These are phyloP conservation scores for Nothopassalora personata DNA, from an alignment of 2,329 filamentous ascomycete species.

Conservation along the genomic window DNA sequence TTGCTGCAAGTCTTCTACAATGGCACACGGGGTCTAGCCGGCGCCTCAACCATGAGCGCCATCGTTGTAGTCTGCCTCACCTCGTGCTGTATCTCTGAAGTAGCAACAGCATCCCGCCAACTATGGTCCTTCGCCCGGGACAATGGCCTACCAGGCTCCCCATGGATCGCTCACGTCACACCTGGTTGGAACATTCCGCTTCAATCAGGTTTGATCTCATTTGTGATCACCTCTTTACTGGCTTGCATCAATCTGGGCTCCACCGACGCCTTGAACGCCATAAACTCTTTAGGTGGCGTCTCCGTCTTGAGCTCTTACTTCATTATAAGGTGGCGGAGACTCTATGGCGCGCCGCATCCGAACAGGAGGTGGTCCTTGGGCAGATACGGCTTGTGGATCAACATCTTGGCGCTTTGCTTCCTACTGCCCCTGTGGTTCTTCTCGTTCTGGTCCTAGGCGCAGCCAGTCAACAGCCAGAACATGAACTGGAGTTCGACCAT, in stretches of 20 bases:
- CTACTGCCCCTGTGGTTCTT: slow-evolving; percentile 13
- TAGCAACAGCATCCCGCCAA: slow-evolving; percentile 37
- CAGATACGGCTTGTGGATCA: slow-evolving; percentile 36
- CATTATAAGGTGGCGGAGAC: slow-evolving; percentile 34
- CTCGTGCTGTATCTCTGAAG: slow-evolving; percentile 30
- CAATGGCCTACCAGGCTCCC: slow-evolving; percentile 3
- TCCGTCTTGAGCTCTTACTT: slow-evolving; percentile 40
- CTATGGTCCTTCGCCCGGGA: slow-evolving; percentile 26
- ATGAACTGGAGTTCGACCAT: slow-evolving; percentile 16
- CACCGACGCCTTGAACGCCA: slow-evolving; percentile 39
- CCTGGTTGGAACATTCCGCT: slow-evolving; percentile 12
- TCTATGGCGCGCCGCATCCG: slow-evolving; percentile 33
- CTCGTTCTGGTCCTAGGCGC: slow-evolving; percentile 12
- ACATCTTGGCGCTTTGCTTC: slow-evolving; percentile 27
- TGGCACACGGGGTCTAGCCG: slow-evolving; percentile 30
- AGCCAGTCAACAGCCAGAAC: slow-evolving; percentile 9
- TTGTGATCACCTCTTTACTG: slow-evolving; percentile 8
- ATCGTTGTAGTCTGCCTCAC: slow-evolving; percentile 32
- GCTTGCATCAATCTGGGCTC: slow-evolving; percentile 32
- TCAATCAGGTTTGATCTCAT: slow-evolving; percentile 4
- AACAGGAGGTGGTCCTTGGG: slow-evolving; percentile 37
- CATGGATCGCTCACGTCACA: slow-evolving; percentile 10
- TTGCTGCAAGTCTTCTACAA: slow-evolving; percentile 35
- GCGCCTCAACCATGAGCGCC: slow-evolving; percentile 28
- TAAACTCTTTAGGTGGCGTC: slow-evolving; percentile 36